phyloP scores from a whole-genome alignment of 2,329 filamentous ascomycete genomes.

The Teratosphaeria epicoccoides region DNA sequence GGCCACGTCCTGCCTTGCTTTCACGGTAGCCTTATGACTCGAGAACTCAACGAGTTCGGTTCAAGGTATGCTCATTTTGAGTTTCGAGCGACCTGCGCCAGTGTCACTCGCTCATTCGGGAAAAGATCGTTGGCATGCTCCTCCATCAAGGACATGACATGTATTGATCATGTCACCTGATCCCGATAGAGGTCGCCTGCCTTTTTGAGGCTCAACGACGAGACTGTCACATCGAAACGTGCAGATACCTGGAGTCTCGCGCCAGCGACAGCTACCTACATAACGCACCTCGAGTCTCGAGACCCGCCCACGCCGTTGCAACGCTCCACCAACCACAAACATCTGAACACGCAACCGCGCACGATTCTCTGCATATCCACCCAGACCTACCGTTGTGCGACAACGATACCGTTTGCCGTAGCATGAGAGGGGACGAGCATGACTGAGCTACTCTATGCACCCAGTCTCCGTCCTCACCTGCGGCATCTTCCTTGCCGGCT shows the following conservation, averaged over 20 bases:
- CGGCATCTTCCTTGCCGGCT: conserved; percentile 98
- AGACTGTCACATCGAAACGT: no score
- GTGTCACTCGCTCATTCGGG: neutral
- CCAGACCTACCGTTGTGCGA: neutral
- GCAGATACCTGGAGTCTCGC: no score
- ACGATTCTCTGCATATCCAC: neutral
- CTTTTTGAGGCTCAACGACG: no score
- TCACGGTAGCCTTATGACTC: neutral
- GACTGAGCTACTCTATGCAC: conserved; percentile 55
- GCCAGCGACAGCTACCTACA: no score
- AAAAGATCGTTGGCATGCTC: neutral
- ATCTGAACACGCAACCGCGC: neutral
- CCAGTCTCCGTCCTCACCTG: conserved; percentile 91
- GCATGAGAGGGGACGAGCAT: conserved; percentile 2
- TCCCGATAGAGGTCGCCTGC: no score
- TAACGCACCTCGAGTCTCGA: neutral
- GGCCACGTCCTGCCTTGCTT: neutral
- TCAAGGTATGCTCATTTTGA: neutral
- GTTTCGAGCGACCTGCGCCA: neutral
- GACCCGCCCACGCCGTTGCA: neutral
- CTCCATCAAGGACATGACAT: neutral
- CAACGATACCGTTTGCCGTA: neutral
- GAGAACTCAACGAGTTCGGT: neutral
- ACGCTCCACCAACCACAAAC: neutral
- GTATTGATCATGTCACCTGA: no score